Percentiles rank a stretch among this genome's conserved stretches.
Conservation (phyloP, 768 basidiomycete genomes). For the Russula brevipes region DNA sequence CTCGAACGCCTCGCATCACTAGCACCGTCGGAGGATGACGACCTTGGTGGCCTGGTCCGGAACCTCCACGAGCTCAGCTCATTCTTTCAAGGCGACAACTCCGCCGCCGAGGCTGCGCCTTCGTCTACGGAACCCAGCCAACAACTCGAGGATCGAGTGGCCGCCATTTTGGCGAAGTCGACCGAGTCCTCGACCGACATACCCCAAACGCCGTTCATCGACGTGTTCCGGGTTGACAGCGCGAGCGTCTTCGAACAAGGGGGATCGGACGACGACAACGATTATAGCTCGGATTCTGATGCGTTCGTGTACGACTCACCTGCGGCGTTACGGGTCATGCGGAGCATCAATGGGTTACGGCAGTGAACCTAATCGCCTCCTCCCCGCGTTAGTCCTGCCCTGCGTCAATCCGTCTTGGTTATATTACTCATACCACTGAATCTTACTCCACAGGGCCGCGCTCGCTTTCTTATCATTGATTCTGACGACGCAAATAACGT, state of each 20-base stretch:
- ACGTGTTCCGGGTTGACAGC: constrained; percentile 60
- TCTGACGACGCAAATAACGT: not conserved
- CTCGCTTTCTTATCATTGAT: not conserved
- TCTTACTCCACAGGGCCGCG: not conserved
- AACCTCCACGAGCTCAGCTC: constrained; percentile 71
- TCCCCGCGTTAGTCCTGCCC: not conserved
- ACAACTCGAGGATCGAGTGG: constrained; percentile 69
- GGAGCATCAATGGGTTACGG: constrained; percentile 4
- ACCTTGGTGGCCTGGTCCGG: constrained; percentile 72
- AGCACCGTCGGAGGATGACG: constrained; percentile 47
- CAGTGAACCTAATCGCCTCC: not conserved
- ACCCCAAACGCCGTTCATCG: constrained; percentile 76
- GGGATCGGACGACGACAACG: constrained; percentile 32
- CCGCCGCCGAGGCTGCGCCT: constrained; percentile 5
- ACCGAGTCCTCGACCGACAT: constrained; percentile 49
- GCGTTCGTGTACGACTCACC: constrained; percentile 36
- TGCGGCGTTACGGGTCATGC: constrained; percentile 7
- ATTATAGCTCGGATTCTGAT: constrained; percentile 33
- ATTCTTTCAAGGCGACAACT: constrained; percentile 55
- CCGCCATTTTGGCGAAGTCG: constrained; percentile 80
- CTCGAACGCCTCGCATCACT: constrained; percentile 34
- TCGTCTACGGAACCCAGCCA: constrained; percentile 46
- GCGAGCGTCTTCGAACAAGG: constrained; percentile 25
- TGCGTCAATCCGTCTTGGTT: not conserved
- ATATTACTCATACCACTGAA: not conserved